Base-by-base conservation (phyloP, 768 basidiomycete genomes). In the Panaeolus cyanescens region DNA sequence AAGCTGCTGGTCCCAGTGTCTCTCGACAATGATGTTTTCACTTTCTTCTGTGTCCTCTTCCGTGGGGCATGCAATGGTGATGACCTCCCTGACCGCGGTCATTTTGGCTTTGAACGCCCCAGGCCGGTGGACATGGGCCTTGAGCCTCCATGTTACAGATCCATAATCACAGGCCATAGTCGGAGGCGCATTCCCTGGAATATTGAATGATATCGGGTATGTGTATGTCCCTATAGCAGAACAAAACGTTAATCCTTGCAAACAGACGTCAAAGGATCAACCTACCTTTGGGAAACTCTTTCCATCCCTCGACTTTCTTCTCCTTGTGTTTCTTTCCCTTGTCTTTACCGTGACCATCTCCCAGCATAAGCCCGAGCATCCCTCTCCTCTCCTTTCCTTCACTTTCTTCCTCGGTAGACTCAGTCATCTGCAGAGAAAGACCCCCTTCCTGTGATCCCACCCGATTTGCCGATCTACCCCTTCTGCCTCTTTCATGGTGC, bases 121-220 rank as follows among this genome's bases (percentile, higher is more conserved):
- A 1, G 91, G 92, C 0, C 94, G 89, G 66, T 91, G 89, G 3
- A 92, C 94, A 32, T 80, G 83, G 2, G 94, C 96, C 70, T 87
- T 91, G 20, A 98, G 82, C 40, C 80, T 78, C 88, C 97, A 99
- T 1, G 71, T 71, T 12, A 97, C 87, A 2, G 85, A 83, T 8
- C 95, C 96, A 65, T 85, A 90, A 36, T 89, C 85, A 62, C 88
- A 88, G 40, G 80, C 79, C 63, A 96, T 78, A 0, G 88, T 87
- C 2, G 96, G 93, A 2, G 95, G 94, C 3, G 90, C 81, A 61
- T 85, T 82, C 5, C 86, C 80, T 0, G 96, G 93, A 59, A 99
- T 88, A 17, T 88, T 80, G 72, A 98, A 95, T 13, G 92, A 92
- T 68, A 99, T 91, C 2, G 96, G 96, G 74, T 94, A 99, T 17